These are phyloP conservation scores for Diaporthe sp. DNA, from an alignment of 2,329 filamentous ascomycete genomes.

Conservation along the genomic window DNA sequence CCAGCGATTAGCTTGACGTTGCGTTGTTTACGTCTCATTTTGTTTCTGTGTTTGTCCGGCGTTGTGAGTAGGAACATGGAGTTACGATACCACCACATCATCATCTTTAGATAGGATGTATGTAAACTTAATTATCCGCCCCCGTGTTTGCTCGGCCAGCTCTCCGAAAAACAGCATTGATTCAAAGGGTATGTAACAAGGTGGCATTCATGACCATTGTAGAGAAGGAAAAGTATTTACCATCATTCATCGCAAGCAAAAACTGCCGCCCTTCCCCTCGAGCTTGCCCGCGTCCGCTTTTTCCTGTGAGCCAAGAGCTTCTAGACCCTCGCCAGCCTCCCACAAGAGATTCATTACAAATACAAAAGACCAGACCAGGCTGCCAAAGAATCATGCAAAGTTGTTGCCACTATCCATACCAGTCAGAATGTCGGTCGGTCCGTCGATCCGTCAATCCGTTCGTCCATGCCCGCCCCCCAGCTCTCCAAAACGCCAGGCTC, in stretches of 20 bases:
- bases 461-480: constrained; percentile 25
- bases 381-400: constrained; percentile 22
- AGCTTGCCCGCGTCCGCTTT: constrained; percentile 20
- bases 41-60: background rate
- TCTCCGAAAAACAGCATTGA: constrained; percentile 7
- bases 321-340: constrained; percentile 15
- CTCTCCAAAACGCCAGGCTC: constrained; percentile 41
- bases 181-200: constrained; percentile 25
- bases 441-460: background rate
- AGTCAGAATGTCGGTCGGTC: constrained; percentile 1
- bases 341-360: constrained; percentile 34
- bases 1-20: constrained; percentile 1
- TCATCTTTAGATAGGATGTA: background rate
- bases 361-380: constrained; percentile 32
- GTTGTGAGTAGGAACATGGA: background rate
- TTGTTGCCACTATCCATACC: constrained; percentile 8
- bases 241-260: constrained; percentile 30
- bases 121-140: background rate
- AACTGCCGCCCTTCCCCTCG: constrained; percentile 13
- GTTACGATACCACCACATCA: background rate
- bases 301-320: constrained; percentile 20
- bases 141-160: background rate
- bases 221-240: constrained; percentile 34
- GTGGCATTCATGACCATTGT: constrained; percentile 31
- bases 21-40: background rate